Evolutionary conservation across 805 yeast species (phyloP).

Genomic region (Saturnispora dispora): DNA sequence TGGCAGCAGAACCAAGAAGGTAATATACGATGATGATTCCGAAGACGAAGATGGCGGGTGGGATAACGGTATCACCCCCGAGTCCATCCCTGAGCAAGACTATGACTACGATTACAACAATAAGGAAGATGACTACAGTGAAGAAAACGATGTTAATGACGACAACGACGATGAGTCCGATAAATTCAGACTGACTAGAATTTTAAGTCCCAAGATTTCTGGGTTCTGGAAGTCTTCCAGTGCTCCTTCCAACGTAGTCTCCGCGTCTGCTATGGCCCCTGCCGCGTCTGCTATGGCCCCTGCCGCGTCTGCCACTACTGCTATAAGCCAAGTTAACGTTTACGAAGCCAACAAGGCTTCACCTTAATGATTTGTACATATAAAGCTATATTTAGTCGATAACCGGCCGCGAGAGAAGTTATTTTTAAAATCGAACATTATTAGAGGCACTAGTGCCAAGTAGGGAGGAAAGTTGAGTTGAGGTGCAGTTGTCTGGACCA

Average conservation of each 20-base stretch:
- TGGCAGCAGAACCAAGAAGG: conserved; percentile 5
- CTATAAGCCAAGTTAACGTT: conserved; percentile 1
- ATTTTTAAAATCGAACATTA: not conserved
- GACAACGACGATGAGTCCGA: conserved; percentile 14
- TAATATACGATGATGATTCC: conserved; percentile 17
- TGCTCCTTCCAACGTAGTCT: not conserved
- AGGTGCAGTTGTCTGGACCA: not conserved
- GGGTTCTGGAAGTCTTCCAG: not conserved
- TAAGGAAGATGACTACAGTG: conserved; percentile 26
- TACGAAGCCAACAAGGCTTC: not conserved
- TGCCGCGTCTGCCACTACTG: not conserved
- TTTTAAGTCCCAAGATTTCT: conserved; percentile 1
- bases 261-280: not conserved
- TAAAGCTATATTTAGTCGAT: not conserved
- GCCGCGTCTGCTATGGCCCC: not conserved
- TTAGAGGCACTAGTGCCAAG: not conserved
- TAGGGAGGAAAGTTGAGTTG: not conserved
- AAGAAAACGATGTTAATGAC: conserved; percentile 24
- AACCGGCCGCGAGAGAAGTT: not conserved
- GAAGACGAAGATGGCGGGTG: conserved; percentile 22
- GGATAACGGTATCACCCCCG: conserved; percentile 2
- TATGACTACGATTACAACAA: not conserved
- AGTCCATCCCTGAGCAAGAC: not conserved
- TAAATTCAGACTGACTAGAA: not conserved
- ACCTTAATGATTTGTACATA: not conserved